Evolutionary conservation across 495 filamentous ascomycete species (phyloP).

Genomic region (Hyphodiscus hymeniophilus): DNA sequence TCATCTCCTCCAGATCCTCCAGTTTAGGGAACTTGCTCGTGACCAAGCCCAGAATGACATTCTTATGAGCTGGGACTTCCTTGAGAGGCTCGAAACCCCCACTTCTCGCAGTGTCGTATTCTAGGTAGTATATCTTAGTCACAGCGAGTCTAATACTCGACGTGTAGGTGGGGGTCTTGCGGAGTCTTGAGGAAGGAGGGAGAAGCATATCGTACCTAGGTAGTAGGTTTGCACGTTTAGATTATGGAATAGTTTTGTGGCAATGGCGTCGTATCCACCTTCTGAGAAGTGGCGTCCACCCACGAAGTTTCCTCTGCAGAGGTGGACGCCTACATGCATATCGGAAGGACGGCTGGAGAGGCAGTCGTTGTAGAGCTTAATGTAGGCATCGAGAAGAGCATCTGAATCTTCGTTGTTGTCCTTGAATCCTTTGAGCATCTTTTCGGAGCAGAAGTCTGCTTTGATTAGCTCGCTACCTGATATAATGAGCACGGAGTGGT

Average conservation of each 20-base stretch:
- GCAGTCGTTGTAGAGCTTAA: conserved; percentile 68
- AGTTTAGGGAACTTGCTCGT: conserved; percentile 66
- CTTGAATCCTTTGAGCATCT: conserved; percentile 63
- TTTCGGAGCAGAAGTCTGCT: conserved; percentile 67
- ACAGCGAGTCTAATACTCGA: too few relatives aligned
- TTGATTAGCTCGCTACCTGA: not conserved
- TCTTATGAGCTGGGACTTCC: conserved; percentile 62
- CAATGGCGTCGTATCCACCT: conserved; percentile 74
- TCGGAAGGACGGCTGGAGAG: conserved; percentile 55
- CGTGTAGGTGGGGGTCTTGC: too few relatives aligned
- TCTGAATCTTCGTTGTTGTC: conserved; percentile 51
- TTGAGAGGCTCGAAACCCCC: conserved; percentile 75
- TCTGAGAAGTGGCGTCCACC: conserved; percentile 70
- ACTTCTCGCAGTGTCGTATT: conserved; percentile 69
- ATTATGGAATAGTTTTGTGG: conserved; percentile 67
- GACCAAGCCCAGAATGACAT: conserved; percentile 68
- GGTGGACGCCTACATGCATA: conserved; percentile 67
- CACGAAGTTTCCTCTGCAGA: conserved; percentile 78
- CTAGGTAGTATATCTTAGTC: conserved; percentile 75
- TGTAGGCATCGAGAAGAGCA: conserved; percentile 64
- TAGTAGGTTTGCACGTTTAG: conserved; percentile 74
- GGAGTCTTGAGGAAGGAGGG: too few relatives aligned
- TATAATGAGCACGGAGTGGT: not conserved
- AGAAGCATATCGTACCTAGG: too few relatives aligned
- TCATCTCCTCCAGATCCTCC: conserved; percentile 65